Evolutionary conservation across 116 monocot species (phyloP), one percentile per base, ranked within the genome.

Genomic region (Posidonia oceanica): DNA sequence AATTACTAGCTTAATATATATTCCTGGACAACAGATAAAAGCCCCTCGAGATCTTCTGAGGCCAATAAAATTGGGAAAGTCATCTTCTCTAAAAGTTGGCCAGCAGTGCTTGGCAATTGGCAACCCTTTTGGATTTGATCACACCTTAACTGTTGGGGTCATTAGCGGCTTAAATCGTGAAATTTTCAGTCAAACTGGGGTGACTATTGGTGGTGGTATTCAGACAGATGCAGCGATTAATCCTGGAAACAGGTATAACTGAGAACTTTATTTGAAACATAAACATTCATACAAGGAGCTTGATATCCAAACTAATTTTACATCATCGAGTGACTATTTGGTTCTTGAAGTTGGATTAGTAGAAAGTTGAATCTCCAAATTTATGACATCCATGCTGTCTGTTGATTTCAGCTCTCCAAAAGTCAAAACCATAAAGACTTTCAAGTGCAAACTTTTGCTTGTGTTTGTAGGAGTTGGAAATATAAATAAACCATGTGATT

Each of bases 211-310:
- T 65, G 91, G 89, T 58, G 91, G 96, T 29, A 87, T 97, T 80
- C 96, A 97, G 68, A 97, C 96, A 8, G 96, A 97, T 78, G 96
- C 96, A 59, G 89, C 91, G 21, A 97, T 97, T 65, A 97, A 97
- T 80, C 96, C 96, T 69, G 91, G 96, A 61, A 97, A 97, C 70
- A 97, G 96, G 96, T 90, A 53, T 5, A 17, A 48, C 16, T 58
- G 18, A 29, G 20, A 64, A 38, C 38, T 39, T 64, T 11, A 48
- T 12, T 10, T 48, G 8, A 48, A 48, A 10, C 48, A 48, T 48
- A 48, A 7, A 48, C 48, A 48, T 48, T 48, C 48, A 48, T 29
- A 7, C 48, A 48, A 48, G 48, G 48, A 48, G 48, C 48, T 48
- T 7, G 48, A 7, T 48, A 6, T 48, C 6, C 12, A 48, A 10